A percentile compares a stretch with the other conserved stretches of the same genome.
Evolutionary conservation across 768 basidiomycete genomes (phyloP).

Genomic region (Hygrocybe punicea): DNA sequence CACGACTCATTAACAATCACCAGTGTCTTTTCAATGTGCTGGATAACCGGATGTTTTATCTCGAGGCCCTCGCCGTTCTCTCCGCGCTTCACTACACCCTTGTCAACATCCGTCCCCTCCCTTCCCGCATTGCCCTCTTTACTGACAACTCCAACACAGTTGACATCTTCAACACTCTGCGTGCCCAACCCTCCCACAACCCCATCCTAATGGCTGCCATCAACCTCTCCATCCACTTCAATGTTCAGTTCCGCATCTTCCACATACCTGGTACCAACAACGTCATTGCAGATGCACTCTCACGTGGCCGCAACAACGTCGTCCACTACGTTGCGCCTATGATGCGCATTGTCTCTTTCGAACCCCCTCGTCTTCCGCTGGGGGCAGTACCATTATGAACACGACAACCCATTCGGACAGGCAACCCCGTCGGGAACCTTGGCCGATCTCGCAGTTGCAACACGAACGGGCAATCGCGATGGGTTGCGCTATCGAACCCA

Average conservation of each 20-base stretch:
- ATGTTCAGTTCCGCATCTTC: conserved; percentile 21
- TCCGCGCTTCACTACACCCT: not conserved
- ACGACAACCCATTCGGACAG: conserved; percentile 6
- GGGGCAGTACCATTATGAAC: conserved; percentile 24
- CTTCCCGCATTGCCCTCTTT: conserved; percentile 10
- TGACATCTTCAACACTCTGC: conserved; percentile 10
- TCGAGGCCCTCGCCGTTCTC: conserved; percentile 14
- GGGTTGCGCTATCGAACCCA: conserved; percentile 26
- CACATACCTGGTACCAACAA: conserved; percentile 27
- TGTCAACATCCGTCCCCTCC: not conserved
- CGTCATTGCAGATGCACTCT: conserved; percentile 32
- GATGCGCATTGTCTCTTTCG: conserved; percentile 9
- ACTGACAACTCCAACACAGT: conserved; percentile 15
- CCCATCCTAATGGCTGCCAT: conserved; percentile 17
- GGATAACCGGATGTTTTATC: too few relatives aligned
- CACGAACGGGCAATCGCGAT: conserved; percentile 33
- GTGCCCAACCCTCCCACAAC: conserved; percentile 22
- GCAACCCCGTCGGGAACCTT: conserved; percentile 29
- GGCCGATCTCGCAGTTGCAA: conserved; percentile 27
- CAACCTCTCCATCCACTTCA: conserved; percentile 10
- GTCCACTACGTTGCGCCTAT: not conserved
- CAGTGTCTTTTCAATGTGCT: too few relatives aligned
- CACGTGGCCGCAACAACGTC: conserved; percentile 6
- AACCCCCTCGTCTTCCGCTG: conserved; percentile 16
- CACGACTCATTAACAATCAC: too few relatives aligned